Percentiles rank a stretch among this genome's conserved stretches.
These are phyloP conservation scores for Magnolia changhungtana DNA, from an alignment of 164 flowering plant genomes.

Conservation along the genomic window DNA sequence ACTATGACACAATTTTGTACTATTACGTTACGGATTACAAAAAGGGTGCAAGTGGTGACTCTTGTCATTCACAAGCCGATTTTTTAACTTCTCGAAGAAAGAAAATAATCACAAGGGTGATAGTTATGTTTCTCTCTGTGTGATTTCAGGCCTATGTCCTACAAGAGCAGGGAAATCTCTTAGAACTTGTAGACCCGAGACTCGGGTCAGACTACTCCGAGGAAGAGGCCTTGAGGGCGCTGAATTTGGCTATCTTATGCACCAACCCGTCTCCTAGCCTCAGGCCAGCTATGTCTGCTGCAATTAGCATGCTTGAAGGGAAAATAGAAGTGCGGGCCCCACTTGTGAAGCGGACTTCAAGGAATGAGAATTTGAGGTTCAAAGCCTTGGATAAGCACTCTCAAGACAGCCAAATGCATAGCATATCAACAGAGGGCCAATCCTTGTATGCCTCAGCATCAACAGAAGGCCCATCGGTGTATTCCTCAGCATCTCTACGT, in stretches of 20 bases:
- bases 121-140: neutral
- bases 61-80: too few relatives aligned
- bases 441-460: constrained; percentile 9
- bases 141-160: constrained; percentile 53
- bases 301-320: constrained; percentile 79
- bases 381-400: constrained; percentile 9
- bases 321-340: constrained; percentile 45
- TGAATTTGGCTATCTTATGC: constrained; percentile 66
- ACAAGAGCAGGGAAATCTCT: constrained; percentile 66
- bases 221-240: constrained; percentile 54
- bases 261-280: constrained; percentile 66
- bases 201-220: constrained; percentile 48
- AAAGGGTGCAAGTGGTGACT: too few relatives aligned
- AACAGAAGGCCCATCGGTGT: constrained; percentile 21
- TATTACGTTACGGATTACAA: neutral
- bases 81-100: neutral
- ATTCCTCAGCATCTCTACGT: constrained; percentile 15
- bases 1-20: neutral
- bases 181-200: constrained; percentile 67
- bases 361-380: constrained; percentile 20
- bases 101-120: too few relatives aligned
- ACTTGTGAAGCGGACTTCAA: constrained; percentile 23
- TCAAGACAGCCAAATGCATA: neutral
- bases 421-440: constrained; percentile 23
- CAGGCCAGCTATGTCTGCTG: constrained; percentile 77